Percentiles rank a stretch among this genome's conserved stretches.
Conservation (phyloP, 106 monocot species). For the Allium sativum region DNA sequence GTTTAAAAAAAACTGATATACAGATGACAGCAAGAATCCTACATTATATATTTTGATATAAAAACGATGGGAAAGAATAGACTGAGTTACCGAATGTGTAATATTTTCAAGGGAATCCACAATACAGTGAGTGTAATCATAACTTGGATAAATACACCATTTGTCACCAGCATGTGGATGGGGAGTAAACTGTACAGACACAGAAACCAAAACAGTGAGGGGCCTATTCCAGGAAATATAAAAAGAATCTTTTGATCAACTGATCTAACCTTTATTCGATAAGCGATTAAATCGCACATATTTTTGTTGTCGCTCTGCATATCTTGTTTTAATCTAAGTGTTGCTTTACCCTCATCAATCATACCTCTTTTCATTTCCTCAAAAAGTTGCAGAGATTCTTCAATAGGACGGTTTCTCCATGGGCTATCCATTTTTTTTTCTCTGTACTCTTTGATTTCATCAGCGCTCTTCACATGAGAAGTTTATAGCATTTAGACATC, state of each 20-base stretch:
- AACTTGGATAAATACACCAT: slow-evolving; percentile 97
- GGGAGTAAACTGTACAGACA: slow-evolving; percentile 62
- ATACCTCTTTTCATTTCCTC: slow-evolving; percentile 81
- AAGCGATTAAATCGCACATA: slow-evolving; percentile 97
- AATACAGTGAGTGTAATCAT: slow-evolving; percentile 95
- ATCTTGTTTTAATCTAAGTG: slow-evolving; percentile 89
- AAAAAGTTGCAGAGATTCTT: slow-evolving; percentile 79
- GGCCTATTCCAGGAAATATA: background rate
- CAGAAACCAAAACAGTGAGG: background rate
- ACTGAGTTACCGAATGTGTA: slow-evolving; percentile 74
- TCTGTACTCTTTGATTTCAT: slow-evolving; percentile 89
- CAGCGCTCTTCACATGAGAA: slow-evolving; percentile 31
- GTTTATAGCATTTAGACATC: too few relatives aligned
- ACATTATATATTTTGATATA: too few relatives aligned
- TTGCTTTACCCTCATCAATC: slow-evolving; percentile 94
- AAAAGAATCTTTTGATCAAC: background rate
- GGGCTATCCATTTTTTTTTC: slow-evolving; percentile 91
- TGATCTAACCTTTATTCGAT: slow-evolving; percentile 77
- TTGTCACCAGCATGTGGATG: slow-evolving; percentile 99
- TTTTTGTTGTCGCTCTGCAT: slow-evolving; percentile 99
- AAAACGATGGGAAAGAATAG: background rate
- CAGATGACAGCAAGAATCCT: too few relatives aligned
- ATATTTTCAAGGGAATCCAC: slow-evolving; percentile 99
- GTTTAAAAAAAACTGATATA: too few relatives aligned
- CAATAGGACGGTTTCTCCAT: slow-evolving; percentile 89